phyloP scores from a whole-genome alignment of 2,329 filamentous ascomycete species.

The Albifimbria verrucaria region DNA sequence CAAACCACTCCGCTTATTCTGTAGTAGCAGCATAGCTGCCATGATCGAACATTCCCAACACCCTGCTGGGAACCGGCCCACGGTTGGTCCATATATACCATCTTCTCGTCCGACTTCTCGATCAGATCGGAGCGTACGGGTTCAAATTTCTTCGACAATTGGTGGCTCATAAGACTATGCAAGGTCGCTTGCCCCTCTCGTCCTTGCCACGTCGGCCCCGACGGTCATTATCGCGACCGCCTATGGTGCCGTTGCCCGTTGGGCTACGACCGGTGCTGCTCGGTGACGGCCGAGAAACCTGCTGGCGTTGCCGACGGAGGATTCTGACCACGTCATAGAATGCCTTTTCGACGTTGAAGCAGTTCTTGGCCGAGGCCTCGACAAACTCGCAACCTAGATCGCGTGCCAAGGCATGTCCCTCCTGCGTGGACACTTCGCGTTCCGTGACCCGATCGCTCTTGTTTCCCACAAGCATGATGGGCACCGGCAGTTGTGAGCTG shows the following conservation, averaged over 20 bases:
- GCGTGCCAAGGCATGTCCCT: slow-evolving; percentile 86
- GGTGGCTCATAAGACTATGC: slow-evolving; percentile 35
- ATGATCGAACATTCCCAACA: not conserved
- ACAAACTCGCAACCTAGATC: slow-evolving; percentile 95
- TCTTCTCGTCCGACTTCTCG: not conserved
- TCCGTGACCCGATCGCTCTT: slow-evolving; percentile 97
- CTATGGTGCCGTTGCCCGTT: slow-evolving; percentile 32
- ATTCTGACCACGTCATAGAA: slow-evolving; percentile 97
- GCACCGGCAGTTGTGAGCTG: slow-evolving; percentile 66
- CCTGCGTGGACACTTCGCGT: slow-evolving; percentile 93
- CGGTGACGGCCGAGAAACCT: slow-evolving; percentile 37
- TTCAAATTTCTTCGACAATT: not conserved
- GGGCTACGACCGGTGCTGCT: slow-evolving; percentile 33
- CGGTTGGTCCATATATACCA: too few species aligned
- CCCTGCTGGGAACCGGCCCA: too few species aligned
- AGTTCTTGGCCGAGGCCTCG: slow-evolving; percentile 95
- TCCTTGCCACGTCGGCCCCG: slow-evolving; percentile 33
- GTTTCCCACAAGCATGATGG: slow-evolving; percentile 98
- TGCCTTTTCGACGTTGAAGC: slow-evolving; percentile 96
- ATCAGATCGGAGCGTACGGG: not conserved
- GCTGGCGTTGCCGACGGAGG: slow-evolving; percentile 76
- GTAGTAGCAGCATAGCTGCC: not conserved
- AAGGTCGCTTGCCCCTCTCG: slow-evolving; percentile 34
- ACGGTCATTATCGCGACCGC: slow-evolving; percentile 27
- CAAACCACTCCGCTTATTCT: slow-evolving; percentile 14